Percentiles rank a stretch among this genome's conserved stretches.
Evolutionary conservation across 441 rosid genomes (phyloP).

Genomic region (Populus hybrid): DNA sequence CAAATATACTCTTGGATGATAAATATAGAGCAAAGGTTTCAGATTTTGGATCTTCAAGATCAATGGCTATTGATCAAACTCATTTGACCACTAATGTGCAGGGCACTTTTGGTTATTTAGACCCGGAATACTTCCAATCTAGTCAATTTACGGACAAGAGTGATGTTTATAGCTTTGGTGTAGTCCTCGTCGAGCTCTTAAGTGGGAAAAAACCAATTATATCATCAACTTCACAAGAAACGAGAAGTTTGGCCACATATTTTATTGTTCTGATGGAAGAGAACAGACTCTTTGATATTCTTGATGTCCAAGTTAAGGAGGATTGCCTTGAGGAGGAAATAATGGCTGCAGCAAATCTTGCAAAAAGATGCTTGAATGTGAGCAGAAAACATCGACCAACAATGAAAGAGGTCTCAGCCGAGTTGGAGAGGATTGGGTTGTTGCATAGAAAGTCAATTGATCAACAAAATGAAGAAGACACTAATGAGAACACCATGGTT

Average conservation of each 20-base stretch:
- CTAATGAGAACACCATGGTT: too few relatives aligned
- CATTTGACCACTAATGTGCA: slow-evolving; percentile 10
- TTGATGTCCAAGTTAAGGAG: background rate
- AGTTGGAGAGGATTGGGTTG: too few relatives aligned
- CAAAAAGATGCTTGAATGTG: background rate
- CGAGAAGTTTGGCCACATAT: background rate
- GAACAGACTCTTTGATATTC: background rate
- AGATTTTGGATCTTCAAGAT: slow-evolving; percentile 7
- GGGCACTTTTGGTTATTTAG: slow-evolving; percentile 15
- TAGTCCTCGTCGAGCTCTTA: slow-evolving; percentile 5
- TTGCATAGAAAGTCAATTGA: too few relatives aligned
- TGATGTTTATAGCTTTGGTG: slow-evolving; percentile 15
- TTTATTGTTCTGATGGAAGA: background rate
- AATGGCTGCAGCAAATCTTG: background rate
- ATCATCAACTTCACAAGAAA: background rate
- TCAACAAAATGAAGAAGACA: too few relatives aligned
- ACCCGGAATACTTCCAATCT: slow-evolving; percentile 12
- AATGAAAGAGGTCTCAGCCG: too few relatives aligned
- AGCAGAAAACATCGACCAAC: background rate
- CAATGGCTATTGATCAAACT: background rate
- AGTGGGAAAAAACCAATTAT: slow-evolving; percentile 4
- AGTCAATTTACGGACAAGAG: slow-evolving; percentile 12
- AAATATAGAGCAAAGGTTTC: slow-evolving; percentile 4
- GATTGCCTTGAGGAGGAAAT: background rate
- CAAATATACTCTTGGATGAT: slow-evolving; percentile 1